These are phyloP conservation scores for Pichia sp. DNA, from an alignment of 1,139 yeast genomes.

Conservation along the genomic window DNA sequence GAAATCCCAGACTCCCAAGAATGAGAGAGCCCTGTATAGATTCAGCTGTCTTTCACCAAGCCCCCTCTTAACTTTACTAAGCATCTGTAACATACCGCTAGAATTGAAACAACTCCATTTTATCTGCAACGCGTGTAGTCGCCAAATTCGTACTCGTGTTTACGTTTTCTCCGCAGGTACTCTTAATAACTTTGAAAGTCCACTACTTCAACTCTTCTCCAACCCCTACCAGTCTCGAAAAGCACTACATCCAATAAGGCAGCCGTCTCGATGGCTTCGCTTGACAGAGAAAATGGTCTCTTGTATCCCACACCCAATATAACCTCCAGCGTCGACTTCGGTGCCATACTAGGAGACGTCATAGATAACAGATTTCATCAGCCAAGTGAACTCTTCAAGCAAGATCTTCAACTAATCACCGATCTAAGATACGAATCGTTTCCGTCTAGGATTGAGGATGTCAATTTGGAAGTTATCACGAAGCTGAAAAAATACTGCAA, in stretches of 20 bases:
- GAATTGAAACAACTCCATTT: background rate
- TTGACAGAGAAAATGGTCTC: background rate
- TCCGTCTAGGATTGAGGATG: background rate
- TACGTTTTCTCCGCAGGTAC: background rate
- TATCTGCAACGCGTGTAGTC: background rate
- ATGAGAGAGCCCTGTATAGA: background rate
- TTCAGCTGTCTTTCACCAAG: background rate
- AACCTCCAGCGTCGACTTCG: background rate
- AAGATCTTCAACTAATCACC: conserved; percentile 4
- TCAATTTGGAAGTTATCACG: conserved; percentile 3
- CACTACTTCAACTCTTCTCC: background rate
- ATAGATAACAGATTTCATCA: conserved; percentile 2
- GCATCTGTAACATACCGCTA: background rate
- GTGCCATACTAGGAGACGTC: background rate
- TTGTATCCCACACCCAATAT: background rate
- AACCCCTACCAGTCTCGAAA: background rate
- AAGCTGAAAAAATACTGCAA: conserved; percentile 14
- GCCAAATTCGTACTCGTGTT: background rate
- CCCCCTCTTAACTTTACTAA: background rate
- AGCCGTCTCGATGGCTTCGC: background rate
- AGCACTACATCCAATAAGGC: too few relatives aligned
- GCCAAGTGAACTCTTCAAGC: background rate
- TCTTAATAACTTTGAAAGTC: too few relatives aligned
- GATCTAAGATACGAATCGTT: conserved; percentile 7
- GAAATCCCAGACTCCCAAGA: conserved; percentile 20